Evolutionary conservation across 2,329 filamentous ascomycete species (phyloP).

Genomic region (Penicillium sp.): DNA sequence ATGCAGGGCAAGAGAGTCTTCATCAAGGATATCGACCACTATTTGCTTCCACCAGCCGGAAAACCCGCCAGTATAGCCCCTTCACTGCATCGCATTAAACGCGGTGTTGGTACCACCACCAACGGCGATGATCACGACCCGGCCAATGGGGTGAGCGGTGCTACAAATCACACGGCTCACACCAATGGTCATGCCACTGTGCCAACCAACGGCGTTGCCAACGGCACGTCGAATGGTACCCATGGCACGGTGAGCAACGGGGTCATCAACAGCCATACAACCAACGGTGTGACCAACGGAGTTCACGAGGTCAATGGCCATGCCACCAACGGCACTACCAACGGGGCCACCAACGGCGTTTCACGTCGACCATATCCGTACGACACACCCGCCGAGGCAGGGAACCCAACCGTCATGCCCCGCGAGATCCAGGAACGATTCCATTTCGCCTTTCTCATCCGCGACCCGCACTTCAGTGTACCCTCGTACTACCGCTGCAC

Average conservation of each 20-base stretch:
- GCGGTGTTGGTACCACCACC: slow-evolving; percentile 60
- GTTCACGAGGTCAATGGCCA: slow-evolving; percentile 15
- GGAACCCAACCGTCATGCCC: slow-evolving; percentile 86
- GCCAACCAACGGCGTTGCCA: slow-evolving; percentile 21
- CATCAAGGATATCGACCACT: slow-evolving; percentile 97
- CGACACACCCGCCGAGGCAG: slow-evolving; percentile 61
- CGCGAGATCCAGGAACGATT: slow-evolving; percentile 73
- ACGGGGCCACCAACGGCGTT: slow-evolving; percentile 32
- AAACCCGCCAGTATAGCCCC: slow-evolving; percentile 73
- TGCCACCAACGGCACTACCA: slow-evolving; percentile 13
- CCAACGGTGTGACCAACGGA: slow-evolving; percentile 15
- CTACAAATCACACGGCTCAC: slow-evolving; percentile 19
- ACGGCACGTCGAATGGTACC: slow-evolving; percentile 24
- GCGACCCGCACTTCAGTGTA: slow-evolving; percentile 87
- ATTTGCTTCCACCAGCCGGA: slow-evolving; percentile 76
- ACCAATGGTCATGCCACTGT: slow-evolving; percentile 29
- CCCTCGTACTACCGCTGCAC: slow-evolving; percentile 96
- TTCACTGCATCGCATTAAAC: slow-evolving; percentile 66
- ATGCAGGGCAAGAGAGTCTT: slow-evolving; percentile 84
- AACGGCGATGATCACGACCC: slow-evolving; percentile 22
- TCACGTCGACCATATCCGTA: slow-evolving; percentile 59
- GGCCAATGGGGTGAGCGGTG: slow-evolving; percentile 30
- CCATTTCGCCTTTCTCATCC: slow-evolving; percentile 96
- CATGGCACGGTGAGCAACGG: slow-evolving; percentile 28
- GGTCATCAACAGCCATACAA: slow-evolving; percentile 20